Percentiles rank a stretch among this genome's conserved stretches.
These are phyloP conservation scores for Naegleria fowleri DNA, from an alignment of 208 protist genomes.

Conservation along the genomic window DNA sequence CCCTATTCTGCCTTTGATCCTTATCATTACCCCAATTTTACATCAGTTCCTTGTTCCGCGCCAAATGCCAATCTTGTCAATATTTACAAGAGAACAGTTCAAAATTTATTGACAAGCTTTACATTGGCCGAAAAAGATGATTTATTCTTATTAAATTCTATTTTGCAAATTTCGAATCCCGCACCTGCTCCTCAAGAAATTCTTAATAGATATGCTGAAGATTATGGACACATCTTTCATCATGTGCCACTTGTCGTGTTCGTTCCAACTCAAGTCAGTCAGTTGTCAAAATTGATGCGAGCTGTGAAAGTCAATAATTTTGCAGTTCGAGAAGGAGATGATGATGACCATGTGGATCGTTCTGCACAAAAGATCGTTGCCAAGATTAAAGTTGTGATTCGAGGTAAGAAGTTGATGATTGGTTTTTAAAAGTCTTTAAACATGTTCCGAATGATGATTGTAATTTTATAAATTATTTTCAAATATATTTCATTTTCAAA, in stretches of 20 bases:
- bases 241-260: neutral
- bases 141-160: neutral
- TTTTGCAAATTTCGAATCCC: neutral
- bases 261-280: neutral
- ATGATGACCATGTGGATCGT: neutral
- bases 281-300: neutral
- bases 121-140: neutral
- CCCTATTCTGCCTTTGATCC: neutral
- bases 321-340: neutral
- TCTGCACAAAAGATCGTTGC: neutral
- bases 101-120: neutral
- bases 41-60: neutral
- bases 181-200: neutral
- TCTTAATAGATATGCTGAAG: neutral
- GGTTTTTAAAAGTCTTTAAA: too few relatives aligned
- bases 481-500: too few relatives aligned
- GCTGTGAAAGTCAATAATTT: neutral
- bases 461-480: too few relatives aligned
- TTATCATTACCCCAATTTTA: neutral
- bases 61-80: neutral
- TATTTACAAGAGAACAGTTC: neutral
- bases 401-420: too few relatives aligned
- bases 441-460: too few relatives aligned
- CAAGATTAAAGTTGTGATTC: neutral
- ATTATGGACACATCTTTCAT: conserved; percentile 8